phyloP scores from a whole-genome alignment of 73 alveolate species.

The Tetrahymena thermophila region DNA sequence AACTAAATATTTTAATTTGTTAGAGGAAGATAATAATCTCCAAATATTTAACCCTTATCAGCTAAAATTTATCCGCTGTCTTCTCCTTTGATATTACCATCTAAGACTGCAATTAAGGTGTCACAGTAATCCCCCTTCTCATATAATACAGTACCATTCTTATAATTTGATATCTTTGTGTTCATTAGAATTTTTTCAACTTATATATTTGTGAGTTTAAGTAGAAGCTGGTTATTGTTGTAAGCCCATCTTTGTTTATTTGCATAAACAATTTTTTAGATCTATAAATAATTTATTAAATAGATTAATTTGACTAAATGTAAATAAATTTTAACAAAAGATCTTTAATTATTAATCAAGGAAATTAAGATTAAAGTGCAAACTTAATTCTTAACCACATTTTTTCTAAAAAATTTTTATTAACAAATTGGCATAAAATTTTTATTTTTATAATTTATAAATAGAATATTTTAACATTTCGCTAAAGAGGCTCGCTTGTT shows the following conservation, averaged over 20 bases:
- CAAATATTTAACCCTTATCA: slow-evolving; percentile 24
- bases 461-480: background rate
- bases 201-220: slow-evolving; percentile 31
- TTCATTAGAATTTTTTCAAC: slow-evolving; percentile 38
- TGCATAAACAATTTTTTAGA: slow-evolving; percentile 37
- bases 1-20: background rate
- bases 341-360: background rate
- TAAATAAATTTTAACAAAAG: background rate
- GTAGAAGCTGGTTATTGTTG: slow-evolving; percentile 40
- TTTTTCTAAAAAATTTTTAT: background rate
- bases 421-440: too few species aligned
- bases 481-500: background rate
- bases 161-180: slow-evolving; percentile 33
- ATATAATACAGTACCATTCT: slow-evolving; percentile 20
- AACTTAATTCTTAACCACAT: background rate
- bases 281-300: background rate
- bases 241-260: slow-evolving; percentile 49
- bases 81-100: slow-evolving; percentile 23
- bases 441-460: background rate
- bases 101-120: slow-evolving; percentile 18
- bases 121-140: slow-evolving; percentile 36
- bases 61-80: slow-evolving; percentile 1
- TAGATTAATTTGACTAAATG: background rate
- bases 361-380: background rate
- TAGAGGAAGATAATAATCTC: slow-evolving; percentile 13